These are phyloP conservation scores for Cephaloascus albidus DNA, from an alignment of 805 yeast genomes.

Conservation along the genomic window DNA sequence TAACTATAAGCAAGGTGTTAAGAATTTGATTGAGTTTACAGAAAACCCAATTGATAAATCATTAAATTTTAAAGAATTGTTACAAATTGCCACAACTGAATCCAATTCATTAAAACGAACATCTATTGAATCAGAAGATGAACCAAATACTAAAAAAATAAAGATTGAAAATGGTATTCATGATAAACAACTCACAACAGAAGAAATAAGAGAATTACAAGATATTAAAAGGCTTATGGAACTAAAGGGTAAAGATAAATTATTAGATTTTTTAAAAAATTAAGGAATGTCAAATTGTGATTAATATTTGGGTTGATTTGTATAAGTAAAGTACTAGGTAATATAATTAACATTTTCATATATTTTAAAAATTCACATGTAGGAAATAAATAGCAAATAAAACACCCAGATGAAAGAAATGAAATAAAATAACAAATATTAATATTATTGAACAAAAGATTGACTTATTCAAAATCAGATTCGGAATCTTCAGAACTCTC, in stretches of 20 bases:
- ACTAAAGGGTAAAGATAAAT: slow-evolving; percentile 58
- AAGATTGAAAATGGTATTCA: too few species aligned
- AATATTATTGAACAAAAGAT: background rate
- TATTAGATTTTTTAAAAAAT: slow-evolving; percentile 45
- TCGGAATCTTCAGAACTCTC: background rate
- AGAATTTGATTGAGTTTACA: slow-evolving; percentile 19
- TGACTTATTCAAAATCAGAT: background rate
- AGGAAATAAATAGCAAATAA: too few species aligned
- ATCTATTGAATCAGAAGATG: slow-evolving; percentile 3
- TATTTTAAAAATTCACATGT: too few species aligned
- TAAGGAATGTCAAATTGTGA: background rate
- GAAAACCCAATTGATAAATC: slow-evolving; percentile 19
- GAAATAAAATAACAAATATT: background rate
- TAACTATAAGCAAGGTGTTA: slow-evolving; percentile 16
- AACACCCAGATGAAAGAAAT: too few species aligned
- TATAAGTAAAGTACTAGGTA: too few species aligned
- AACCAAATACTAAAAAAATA: slow-evolving; percentile 2
- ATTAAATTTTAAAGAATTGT: slow-evolving; percentile 38
- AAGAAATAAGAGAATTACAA: slow-evolving; percentile 42
- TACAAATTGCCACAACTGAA: slow-evolving; percentile 25
- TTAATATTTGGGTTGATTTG: background rate
- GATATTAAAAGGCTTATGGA: slow-evolving; percentile 54
- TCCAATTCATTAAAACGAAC: slow-evolving; percentile 4
- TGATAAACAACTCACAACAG: too few species aligned
- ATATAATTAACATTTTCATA: too few species aligned